These are phyloP conservation scores for Dactylorhiza incarnata DNA, from an alignment of 106 monocot genomes.

Conservation along the genomic window DNA sequence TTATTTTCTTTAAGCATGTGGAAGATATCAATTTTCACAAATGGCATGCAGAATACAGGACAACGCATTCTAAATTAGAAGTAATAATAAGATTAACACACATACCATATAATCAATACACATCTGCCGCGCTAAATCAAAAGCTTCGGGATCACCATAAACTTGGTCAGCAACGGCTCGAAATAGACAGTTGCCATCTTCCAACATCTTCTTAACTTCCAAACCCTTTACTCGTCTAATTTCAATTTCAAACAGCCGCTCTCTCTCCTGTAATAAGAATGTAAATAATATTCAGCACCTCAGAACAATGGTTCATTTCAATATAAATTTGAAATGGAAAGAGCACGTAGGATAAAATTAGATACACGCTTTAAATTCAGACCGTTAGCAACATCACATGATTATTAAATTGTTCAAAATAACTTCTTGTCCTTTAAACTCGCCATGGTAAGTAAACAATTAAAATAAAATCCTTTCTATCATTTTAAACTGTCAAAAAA, in stretches of 20 bases:
- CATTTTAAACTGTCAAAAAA: not conserved
- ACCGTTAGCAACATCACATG: too few relatives aligned
- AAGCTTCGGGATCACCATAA: constrained; percentile 92
- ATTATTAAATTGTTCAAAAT: not conserved
- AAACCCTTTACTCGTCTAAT: constrained; percentile 72
- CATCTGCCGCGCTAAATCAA: constrained; percentile 91
- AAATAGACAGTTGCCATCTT: constrained; percentile 94
- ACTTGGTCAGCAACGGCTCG: constrained; percentile 99
- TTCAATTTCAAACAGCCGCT: constrained; percentile 79
- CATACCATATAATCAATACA: constrained; percentile 99
- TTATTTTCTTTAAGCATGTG: not conserved
- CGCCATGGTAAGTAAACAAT: not conserved
- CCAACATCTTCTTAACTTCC: constrained; percentile 75
- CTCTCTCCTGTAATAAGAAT: constrained; percentile 62
- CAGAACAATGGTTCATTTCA: not conserved
- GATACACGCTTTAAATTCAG: not conserved
- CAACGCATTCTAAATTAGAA: not conserved
- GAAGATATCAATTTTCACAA: not conserved
- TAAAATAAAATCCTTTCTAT: not conserved
- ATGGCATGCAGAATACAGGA: not conserved
- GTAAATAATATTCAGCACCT: not conserved
- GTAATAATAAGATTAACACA: not conserved
- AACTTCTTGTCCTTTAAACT: not conserved
- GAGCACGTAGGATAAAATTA: not conserved
- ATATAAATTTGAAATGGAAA: not conserved